A percentile compares a stretch with the other conserved stretches of the same genome.
Evolutionary conservation across 768 basidiomycete species (phyloP).

Genomic region (Kondoa subrosea): DNA sequence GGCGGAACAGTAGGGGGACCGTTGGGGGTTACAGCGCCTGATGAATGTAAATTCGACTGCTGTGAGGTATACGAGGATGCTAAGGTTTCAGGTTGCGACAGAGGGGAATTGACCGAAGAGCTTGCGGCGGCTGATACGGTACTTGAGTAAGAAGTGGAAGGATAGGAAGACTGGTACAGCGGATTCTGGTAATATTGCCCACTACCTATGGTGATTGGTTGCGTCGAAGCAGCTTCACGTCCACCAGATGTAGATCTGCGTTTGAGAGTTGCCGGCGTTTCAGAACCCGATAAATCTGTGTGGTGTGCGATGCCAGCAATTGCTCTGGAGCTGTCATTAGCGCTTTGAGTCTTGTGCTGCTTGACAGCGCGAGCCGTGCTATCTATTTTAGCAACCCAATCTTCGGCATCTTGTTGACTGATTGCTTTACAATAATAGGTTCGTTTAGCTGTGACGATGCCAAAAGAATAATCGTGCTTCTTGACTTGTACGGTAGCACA

Average conservation of each 20-base stretch:
- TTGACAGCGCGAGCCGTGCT: constrained; percentile 9
- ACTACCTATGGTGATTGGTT: not conserved
- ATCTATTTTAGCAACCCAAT: constrained; percentile 47
- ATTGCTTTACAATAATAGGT: constrained; percentile 84
- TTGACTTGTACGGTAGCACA: constrained; percentile 76
- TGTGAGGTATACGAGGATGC: constrained; percentile 18
- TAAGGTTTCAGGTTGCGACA: not conserved
- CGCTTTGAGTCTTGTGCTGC: not conserved
- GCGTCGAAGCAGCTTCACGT: not conserved
- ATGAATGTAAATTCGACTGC: constrained; percentile 6
- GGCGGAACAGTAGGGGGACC: not conserved
- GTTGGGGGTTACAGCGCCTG: not conserved
- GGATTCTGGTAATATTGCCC: not conserved
- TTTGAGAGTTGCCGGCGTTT: not conserved
- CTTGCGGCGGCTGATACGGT: not conserved
- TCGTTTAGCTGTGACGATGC: constrained; percentile 70
- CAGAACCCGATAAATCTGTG: no score
- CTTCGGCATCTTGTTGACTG: constrained; percentile 50
- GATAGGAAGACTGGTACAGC: not conserved
- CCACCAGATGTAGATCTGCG: not conserved
- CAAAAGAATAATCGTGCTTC: constrained; percentile 73
- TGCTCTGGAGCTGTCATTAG: not conserved
- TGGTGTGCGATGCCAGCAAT: no score
- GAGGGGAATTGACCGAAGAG: not conserved
- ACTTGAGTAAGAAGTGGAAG: not conserved